Percentiles rank a stretch among this genome's conserved stretches.
Conservation (phyloP, 805 yeast species). For the Candida verbasci region DNA sequence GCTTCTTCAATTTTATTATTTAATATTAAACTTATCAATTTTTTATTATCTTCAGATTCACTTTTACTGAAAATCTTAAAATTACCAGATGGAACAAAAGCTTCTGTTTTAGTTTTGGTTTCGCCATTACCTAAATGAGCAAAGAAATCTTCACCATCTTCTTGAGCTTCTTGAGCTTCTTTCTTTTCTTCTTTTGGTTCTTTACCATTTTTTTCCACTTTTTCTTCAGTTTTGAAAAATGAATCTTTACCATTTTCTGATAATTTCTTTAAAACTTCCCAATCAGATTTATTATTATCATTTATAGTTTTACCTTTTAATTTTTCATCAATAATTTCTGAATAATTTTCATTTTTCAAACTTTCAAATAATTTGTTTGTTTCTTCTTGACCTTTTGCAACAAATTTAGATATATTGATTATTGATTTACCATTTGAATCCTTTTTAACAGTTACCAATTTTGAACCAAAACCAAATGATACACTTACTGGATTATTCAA, state of each 20-base stretch:
- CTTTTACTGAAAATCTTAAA: constrained; percentile 38
- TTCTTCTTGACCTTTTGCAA: constrained; percentile 28
- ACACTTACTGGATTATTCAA: constrained; percentile 68
- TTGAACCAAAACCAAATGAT: constrained; percentile 92
- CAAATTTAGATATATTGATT: constrained; percentile 41
- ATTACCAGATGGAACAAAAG: constrained; percentile 48
- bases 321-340: constrained; percentile 52
- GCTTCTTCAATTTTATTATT: constrained; percentile 64
- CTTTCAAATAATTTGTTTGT: constrained; percentile 49
- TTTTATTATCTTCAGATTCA: constrained; percentile 40
- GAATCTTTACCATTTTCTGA: constrained; percentile 46
- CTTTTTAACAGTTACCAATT: constrained; percentile 55
- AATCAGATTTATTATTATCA: constrained; percentile 50
- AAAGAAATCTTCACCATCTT: constrained; percentile 31
- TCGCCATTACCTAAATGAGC: constrained; percentile 27
- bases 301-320: constrained; percentile 33
- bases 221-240: constrained; percentile 34
- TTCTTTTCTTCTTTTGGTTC: constrained; percentile 5
- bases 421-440: constrained; percentile 38
- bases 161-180: constrained; percentile 7
- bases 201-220: constrained; percentile 13
- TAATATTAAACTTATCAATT: constrained; percentile 42
- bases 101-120: constrained; percentile 3
- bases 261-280: constrained; percentile 57
- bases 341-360: constrained; percentile 50